Base-by-base conservation (phyloP, 768 basidiomycete species). In the Rhodotorula toruloides region DNA sequence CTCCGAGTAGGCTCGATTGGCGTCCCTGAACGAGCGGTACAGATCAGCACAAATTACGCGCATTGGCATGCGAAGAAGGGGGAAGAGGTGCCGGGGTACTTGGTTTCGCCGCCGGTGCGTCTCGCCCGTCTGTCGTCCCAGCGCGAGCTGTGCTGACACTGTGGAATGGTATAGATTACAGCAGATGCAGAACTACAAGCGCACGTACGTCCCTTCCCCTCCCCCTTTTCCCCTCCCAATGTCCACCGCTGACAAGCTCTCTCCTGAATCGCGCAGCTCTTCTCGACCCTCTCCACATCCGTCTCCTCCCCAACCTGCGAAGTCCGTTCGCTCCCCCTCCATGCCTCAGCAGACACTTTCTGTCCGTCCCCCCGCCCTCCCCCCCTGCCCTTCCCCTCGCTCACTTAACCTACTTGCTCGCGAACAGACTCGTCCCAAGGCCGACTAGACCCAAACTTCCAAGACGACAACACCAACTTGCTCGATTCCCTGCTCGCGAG, bases 341-440 rank as follows among this genome's bases (percentile, higher is more conserved):
- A 90, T 72, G 89, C 88, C n/a, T 88, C 87, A 56, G 85, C 88
- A 46, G 89, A 91, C 77, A 89, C 87, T 87, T 86, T 72, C 47
- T 70, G 68, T 70, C 16, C 40, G 57, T 46, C 34, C 19, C 39
- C 16, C 48, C n/a, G 14, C 57, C 75, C 54, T 61, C 63, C n/a
- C 40, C 7, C 37, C 42, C 62, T 61, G 43, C 37, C 25, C 58
- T 60, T 44, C 3, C 46, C 10, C 17, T 22, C 29, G 25, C 37
- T 48, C 9, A 5, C n/a, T 29, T 17, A 4, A n/a, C 25, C 16
- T 21, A n/a, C 48, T 43, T 36, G n/a, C 19, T 56, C 25, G 31
- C 32, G 42, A 14, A n/a, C 61, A 70, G 90, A 90, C 79, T 89
- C 88, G 54, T 89, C 88, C 19, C 89, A 90, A 78, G 89, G 89